Evolutionary conservation across 805 yeast species (phyloP), one percentile per base, ranked within the genome.

Genomic region (Kluyveromyces aestuarii): DNA sequence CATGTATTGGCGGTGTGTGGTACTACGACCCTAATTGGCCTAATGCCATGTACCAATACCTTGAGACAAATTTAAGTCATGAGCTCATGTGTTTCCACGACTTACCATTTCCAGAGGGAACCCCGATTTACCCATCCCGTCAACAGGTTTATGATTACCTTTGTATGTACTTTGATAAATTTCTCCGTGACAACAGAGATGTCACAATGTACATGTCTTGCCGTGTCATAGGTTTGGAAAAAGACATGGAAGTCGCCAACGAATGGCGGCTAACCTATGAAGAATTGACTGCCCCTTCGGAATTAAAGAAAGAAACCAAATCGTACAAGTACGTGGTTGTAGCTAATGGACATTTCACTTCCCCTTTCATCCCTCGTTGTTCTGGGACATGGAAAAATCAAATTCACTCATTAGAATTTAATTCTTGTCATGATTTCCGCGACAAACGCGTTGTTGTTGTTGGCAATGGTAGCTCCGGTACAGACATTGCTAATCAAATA

Each of bases 1-100:
- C 67, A 8, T 62, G 64, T n/a, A 60, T 76, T n/a, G 96, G 95
- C 13, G 96, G 96, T 0, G 68, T 87, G 8, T 87, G 96, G 96
- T 76, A 80, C 59, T 83, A 72, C 70, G 39, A 33, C 27, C 48
- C 70, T 61, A 47, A 68, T 41, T 44, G 53, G 44, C 47, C 55
- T 37, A 44, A 48, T 8, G 70, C 90, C 0, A 77, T 84, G 59
- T 87, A 87, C 61, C 76, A 80, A 45, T 62, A 70, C 40, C 67
- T 87, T 50, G 89, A 82, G 60, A 84, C 95, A 7, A 87, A 87
- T 59, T 76, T 86, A 25, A 79, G 81, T 33, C 72, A 73, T 41
- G 70, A 71, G 30, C 61, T 85, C 45, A 87, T 88, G 96, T 81
- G 79, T 47, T 87, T 74, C 56, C 72, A 73, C 41, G 75, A 71